Percentiles rank a stretch among this genome's conserved stretches.
Conservation (phyloP, 225 moss, liverwort and hornwort species). For the Polytrichum commune region DNA sequence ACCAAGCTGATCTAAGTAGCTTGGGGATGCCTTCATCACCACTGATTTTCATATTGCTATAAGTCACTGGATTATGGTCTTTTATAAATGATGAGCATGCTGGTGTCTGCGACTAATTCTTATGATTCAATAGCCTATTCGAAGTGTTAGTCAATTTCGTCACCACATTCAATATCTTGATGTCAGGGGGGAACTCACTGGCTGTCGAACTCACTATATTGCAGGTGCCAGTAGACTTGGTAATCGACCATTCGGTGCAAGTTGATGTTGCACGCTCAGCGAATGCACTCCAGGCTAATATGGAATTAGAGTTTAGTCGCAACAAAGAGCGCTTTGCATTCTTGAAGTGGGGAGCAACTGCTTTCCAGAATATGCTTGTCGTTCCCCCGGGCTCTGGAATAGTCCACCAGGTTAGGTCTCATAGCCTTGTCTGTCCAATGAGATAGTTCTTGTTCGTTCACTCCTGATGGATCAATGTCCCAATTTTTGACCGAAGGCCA, state of each 20-base stretch:
- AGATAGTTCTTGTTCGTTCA: background rate
- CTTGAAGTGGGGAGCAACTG: constrained; percentile 88
- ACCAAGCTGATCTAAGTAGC: too few relatives aligned
- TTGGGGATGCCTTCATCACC: too few relatives aligned
- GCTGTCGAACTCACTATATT: constrained; percentile 12
- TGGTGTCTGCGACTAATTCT: too few relatives aligned
- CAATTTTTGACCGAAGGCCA: background rate
- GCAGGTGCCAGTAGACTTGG: constrained; percentile 95
- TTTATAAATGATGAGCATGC: background rate
- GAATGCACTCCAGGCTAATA: constrained; percentile 71
- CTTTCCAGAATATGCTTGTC: constrained; percentile 94
- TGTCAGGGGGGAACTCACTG: constrained; percentile 11
- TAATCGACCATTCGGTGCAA: constrained; percentile 96
- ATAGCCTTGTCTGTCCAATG: background rate
- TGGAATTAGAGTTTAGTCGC: constrained; percentile 88
- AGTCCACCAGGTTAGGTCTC: constrained; percentile 75
- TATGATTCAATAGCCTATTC: constrained; percentile 3
- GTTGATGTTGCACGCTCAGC: constrained; percentile 73
- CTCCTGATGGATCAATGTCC: background rate
- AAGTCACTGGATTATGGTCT: background rate
- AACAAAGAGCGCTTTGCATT: constrained; percentile 96
- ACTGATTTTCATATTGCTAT: too few relatives aligned
- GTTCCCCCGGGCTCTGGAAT: constrained; percentile 98
- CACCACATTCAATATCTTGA: background rate
- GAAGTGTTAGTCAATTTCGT: constrained; percentile 1